Base-by-base conservation (phyloP, 2,329 filamentous ascomycete genomes). In the Aureobasidium leucospermi region DNA sequence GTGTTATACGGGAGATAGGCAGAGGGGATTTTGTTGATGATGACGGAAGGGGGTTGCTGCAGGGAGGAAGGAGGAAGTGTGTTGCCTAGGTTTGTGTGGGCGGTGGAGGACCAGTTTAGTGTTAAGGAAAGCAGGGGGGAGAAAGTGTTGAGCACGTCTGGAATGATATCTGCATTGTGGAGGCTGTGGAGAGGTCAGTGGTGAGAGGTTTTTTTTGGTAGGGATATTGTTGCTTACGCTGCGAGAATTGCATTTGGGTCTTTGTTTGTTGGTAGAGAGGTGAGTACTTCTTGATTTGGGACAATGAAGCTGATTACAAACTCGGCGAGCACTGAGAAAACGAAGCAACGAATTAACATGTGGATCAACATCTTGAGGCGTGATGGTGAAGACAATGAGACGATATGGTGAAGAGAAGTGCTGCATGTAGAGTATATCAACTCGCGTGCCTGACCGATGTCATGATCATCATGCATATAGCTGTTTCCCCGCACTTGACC, bases 81-180 rank as follows among this genome's bases (percentile, higher is more conserved):
- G 68, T 85, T 85, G 34, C 84, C 84, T 1, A 85, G 71, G 0
- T 72, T 64, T 19, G 81, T 77, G 23, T 69, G 67, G 45, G 74
- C 72, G 59, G 78, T 71, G 1, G 64, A 55, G 15, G 77, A 75
- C 71, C 80, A 81, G 42, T 70, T 74, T 8, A 81, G 72, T 46
- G 75, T 71, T 42, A 86, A 66, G 41, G 76, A 75, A 57, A 84
- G 72, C 6, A 74, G 74, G 6, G 84, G 83, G 3, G 75, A 68
- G 69, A 87, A 86, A 62, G 82, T 78, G 63, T 85, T 78, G 60
- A 86, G 76, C 19, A 86, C 82, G 15, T 64, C 65, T 4, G 70
- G 70, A 11, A 72, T 71, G 62, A 73, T 70, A n/a, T 48, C 23
- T 31, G 43, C 55, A 6, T 28, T 6, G 19, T 32, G 53, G 5